Base-by-base conservation (phyloP, 805 yeast species). In the Torulaspora gathmanii region DNA sequence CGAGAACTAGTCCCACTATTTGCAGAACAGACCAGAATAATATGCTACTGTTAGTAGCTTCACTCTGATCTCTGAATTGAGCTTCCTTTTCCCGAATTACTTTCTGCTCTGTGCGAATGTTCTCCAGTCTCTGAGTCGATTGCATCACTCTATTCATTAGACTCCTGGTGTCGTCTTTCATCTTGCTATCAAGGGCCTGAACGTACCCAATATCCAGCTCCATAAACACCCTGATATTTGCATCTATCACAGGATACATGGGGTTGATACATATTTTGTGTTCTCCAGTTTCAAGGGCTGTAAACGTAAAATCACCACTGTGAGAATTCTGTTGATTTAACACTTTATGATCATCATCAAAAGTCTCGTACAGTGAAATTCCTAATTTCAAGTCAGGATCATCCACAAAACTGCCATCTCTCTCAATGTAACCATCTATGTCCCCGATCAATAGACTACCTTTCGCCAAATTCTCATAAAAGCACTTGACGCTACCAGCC, bases 271-370 rank as follows among this genome's bases (percentile, higher is more conserved):
- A 89, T 56, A 90, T 74, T 57, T 75, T 74, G 71, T 89, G 96
- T 63, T 86, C 95, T 30, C 96, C 96, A 9, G 83, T 71, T 43
- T 85, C 95, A 37, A 80, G 69, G 1, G 96, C 85, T 10, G 90
- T 83, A 71, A 86, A 89, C 25, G 89, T 75, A 65, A 87, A 85
- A 50, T 82, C 82, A 12, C 88, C 86, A 31, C 64, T 66, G 10
- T 86, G 69, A 2, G 73, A 53, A 22, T 81, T 78, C 57, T 73
- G 78, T 64, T 87, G 95, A 48, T 73, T 65, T 29, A 81, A 82
- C 20, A 88, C 95, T 47, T 82, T 73, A 65, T 90, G 91, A 65
- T 85, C 78, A 61, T 82, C 80, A 67, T 88, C 95, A 58, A 90
- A 90, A 3, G 85, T 77, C 61, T 72, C 79, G 51, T 83, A 88